Base-by-base conservation (phyloP, 495 filamentous ascomycete species). In the Penicillium argentinense region DNA sequence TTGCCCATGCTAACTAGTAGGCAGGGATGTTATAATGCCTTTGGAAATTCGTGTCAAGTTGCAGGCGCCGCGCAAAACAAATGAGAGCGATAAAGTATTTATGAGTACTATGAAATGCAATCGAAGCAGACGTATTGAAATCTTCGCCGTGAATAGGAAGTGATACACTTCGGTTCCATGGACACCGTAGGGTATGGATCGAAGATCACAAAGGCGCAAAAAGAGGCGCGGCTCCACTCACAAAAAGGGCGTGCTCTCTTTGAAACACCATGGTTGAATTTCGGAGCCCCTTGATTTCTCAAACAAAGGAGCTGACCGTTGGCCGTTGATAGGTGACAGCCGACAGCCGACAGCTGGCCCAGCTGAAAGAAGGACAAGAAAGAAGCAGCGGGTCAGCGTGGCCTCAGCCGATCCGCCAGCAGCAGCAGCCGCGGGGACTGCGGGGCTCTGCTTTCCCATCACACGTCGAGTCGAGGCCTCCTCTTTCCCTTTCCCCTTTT, bases 361-460 rank as follows among this genome's bases (percentile, higher is more conserved):
- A 30, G 28, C 5, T 30, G 28, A 30, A 18, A n/a, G 17, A 36
- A 21, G 12, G 12, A 18, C 7, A 36, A 18, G 7, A 18, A 21
- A 19, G 8, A 36, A 18, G 6, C 21, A 18, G 13, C 18, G 25
- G 11, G 27, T 16, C 19, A 33, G 37, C 30, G 41, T 49, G 44
- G 43, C 41, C 42, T 45, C 37, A 54, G 24, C 50, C 39, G 54
- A 60, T 60, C n/a, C n/a, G n/a, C n/a, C n/a, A n/a, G n/a, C n/a
- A n/a, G n/a, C n/a, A n/a, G n/a, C 57, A 54, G 51, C 47, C 59
- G 59, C 52, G 56, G 52, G 53, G 47, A 53, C 55, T 56, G 59
- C 59, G 59, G 59, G 59, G 59, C 56, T 56, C 40, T 54, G 38
- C 16, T 29, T 47, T 56, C 43, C 39, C 47, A 45, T 50, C 42